Conservation (phyloP, 225 moss, liverwort and hornwort genomes). For the Sphagnum tenellum region DNA sequence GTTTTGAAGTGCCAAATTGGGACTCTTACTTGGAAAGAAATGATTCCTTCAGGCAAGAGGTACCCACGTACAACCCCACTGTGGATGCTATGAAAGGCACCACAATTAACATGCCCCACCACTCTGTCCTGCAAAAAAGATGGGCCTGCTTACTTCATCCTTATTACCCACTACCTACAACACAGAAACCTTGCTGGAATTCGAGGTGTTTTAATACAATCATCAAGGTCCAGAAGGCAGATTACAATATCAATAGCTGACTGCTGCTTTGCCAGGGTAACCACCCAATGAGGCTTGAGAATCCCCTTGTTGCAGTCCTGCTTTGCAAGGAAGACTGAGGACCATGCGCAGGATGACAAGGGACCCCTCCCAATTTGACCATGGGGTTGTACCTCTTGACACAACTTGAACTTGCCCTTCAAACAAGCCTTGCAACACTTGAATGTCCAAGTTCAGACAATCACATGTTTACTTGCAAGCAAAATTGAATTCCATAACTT, state of each 20-base stretch:
- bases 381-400: slow-evolving; percentile 65
- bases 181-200: too few species aligned
- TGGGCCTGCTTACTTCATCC: too few species aligned
- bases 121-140: slow-evolving; percentile 48
- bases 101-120: slow-evolving; percentile 73
- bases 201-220: too few species aligned
- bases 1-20: too few species aligned
- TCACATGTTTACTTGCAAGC: too few species aligned
- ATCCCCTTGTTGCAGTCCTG: slow-evolving; percentile 16
- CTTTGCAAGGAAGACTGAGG: slow-evolving; percentile 31
- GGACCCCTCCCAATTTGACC: slow-evolving; percentile 74
- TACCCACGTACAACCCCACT: slow-evolving; percentile 33
- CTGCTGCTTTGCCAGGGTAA: slow-evolving; percentile 27
- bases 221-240: slow-evolving; percentile 1
- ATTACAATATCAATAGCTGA: slow-evolving; percentile 55
- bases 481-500: too few species aligned
- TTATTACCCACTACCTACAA: too few species aligned
- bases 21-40: slow-evolving; percentile 29
- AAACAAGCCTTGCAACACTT: too few species aligned
- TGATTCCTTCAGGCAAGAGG: slow-evolving; percentile 14
- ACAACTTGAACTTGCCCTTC: too few species aligned
- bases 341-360: slow-evolving; percentile 71
- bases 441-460: too few species aligned
- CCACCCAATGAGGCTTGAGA: slow-evolving; percentile 58
- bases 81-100: slow-evolving; percentile 41